phyloP scores from a whole-genome alignment of 106 monocot genomes.

The Triglochin maritima region DNA sequence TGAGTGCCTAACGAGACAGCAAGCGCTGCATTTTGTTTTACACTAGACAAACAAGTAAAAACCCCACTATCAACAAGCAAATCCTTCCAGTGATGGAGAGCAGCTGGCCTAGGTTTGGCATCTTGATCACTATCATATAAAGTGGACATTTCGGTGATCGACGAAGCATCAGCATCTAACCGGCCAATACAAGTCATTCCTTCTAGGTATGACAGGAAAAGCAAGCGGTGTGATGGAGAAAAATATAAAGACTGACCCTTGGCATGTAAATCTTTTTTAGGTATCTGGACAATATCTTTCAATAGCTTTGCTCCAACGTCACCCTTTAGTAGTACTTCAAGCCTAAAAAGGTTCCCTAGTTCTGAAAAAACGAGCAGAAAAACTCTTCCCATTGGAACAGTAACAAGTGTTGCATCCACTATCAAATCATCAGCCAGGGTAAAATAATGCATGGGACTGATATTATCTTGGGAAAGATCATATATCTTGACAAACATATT shows the following conservation, averaged over 20 bases:
- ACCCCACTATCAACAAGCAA: slow-evolving; percentile 61
- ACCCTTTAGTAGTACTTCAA: slow-evolving; percentile 64
- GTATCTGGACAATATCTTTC: slow-evolving; percentile 46
- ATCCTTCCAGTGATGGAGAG: slow-evolving; percentile 84
- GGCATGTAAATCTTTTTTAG: slow-evolving; percentile 20
- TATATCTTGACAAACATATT: slow-evolving; percentile 99
- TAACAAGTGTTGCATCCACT: slow-evolving; percentile 80
- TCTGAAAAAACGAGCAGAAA: slow-evolving; percentile 86
- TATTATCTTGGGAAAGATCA: slow-evolving; percentile 92
- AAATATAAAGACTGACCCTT: slow-evolving; percentile 73
- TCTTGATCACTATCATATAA: slow-evolving; percentile 71
- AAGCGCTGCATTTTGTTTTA: slow-evolving; percentile 61
- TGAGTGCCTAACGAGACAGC: slow-evolving; percentile 33
- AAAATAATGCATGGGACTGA: slow-evolving; percentile 93
- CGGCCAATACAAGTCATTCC: slow-evolving; percentile 65
- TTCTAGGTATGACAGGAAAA: slow-evolving; percentile 90
- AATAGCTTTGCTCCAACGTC: slow-evolving; percentile 74
- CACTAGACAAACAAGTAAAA: slow-evolving; percentile 61
- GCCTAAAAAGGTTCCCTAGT: slow-evolving; percentile 46
- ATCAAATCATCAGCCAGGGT: slow-evolving; percentile 65
- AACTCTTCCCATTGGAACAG: slow-evolving; percentile 67
- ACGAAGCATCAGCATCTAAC: slow-evolving; percentile 46
- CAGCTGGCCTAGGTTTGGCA: slow-evolving; percentile 53
- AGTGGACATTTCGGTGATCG: slow-evolving; percentile 45
- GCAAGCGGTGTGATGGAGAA: slow-evolving; percentile 61